These are phyloP conservation scores for Vigna angularis DNA, from an alignment of 306 rosid genomes.

Conservation along the genomic window DNA sequence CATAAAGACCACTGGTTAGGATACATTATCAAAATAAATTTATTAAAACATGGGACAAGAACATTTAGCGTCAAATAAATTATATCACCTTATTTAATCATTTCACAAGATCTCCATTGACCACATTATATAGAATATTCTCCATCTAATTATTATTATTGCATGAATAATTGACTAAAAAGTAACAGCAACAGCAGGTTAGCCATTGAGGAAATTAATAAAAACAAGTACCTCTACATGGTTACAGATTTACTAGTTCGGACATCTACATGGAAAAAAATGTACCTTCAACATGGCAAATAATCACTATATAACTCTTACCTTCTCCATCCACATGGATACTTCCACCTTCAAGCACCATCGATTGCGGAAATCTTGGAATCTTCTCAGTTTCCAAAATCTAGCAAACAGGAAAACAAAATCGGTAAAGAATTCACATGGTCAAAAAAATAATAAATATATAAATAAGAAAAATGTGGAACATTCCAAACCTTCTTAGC, in stretches of 20 bases:
- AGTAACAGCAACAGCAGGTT: no score
- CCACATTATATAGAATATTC: no score
- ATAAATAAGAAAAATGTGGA: not conserved
- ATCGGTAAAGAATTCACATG: slow-evolving; percentile 14
- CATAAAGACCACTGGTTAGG: not conserved
- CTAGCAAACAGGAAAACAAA: slow-evolving; percentile 53
- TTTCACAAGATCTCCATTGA: no score
- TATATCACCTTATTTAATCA: no score
- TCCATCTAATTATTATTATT: no score
- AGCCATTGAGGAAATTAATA: no score
- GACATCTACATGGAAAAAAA: not conserved
- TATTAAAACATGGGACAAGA: not conserved
- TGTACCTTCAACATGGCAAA: slow-evolving; percentile 2
- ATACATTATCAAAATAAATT: not conserved
- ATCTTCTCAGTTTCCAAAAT: slow-evolving; percentile 74
- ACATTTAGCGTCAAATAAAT: not conserved
- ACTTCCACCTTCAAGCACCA: slow-evolving; percentile 97
- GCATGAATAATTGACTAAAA: no score
- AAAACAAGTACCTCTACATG: no score
- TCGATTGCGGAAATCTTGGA: slow-evolving; percentile 70
- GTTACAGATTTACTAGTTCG: no score
- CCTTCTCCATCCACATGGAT: slow-evolving; percentile 99
- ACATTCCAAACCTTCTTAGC: slow-evolving; percentile 68
- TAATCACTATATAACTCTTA: slow-evolving; percentile 41
- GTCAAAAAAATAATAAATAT: not conserved